These are phyloP conservation scores for Penicillium odoratum DNA, from an alignment of 495 filamentous ascomycete species.

Conservation along the genomic window DNA sequence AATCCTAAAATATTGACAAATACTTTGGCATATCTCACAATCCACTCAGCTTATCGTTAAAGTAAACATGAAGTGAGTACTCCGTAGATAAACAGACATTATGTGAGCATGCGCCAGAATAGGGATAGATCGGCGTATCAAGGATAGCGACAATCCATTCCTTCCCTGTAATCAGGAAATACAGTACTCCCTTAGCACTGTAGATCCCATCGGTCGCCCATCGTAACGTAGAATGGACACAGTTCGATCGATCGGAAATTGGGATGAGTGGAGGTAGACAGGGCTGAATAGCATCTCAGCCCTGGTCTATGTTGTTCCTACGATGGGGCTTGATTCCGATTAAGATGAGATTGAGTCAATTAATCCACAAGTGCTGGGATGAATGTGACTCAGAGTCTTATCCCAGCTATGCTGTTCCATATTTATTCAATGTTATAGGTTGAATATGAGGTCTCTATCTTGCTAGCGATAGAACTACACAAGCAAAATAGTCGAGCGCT, in stretches of 20 bases:
- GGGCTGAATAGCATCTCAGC: not conserved
- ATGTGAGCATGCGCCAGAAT: too few relatives aligned
- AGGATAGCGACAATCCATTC: slow-evolving; percentile 14
- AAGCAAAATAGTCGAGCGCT: not conserved
- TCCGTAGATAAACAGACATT: not conserved
- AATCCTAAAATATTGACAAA: too few relatives aligned
- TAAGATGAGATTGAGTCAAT: not conserved
- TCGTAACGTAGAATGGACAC: slow-evolving; percentile 11
- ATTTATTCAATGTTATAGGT: not conserved
- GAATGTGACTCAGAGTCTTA: not conserved
- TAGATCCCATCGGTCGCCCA: slow-evolving; percentile 18
- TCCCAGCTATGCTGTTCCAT: not conserved
- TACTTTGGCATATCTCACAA: too few relatives aligned
- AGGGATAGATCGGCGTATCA: slow-evolving; percentile 3
- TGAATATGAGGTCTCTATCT: not conserved
- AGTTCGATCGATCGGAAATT: not conserved
- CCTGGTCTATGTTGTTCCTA: not conserved
- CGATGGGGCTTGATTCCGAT: not conserved
- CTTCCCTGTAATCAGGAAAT: slow-evolving; percentile 3
- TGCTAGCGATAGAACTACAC: not conserved
- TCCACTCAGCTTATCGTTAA: too few relatives aligned
- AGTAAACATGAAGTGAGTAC: not conserved
- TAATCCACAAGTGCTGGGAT: not conserved
- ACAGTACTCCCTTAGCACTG: slow-evolving; percentile 1
- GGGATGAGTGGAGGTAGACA: slow-evolving; percentile 8